phyloP scores from a whole-genome alignment of 2,329 filamentous ascomycete genomes.

The Fragosphaeria purpurea region DNA sequence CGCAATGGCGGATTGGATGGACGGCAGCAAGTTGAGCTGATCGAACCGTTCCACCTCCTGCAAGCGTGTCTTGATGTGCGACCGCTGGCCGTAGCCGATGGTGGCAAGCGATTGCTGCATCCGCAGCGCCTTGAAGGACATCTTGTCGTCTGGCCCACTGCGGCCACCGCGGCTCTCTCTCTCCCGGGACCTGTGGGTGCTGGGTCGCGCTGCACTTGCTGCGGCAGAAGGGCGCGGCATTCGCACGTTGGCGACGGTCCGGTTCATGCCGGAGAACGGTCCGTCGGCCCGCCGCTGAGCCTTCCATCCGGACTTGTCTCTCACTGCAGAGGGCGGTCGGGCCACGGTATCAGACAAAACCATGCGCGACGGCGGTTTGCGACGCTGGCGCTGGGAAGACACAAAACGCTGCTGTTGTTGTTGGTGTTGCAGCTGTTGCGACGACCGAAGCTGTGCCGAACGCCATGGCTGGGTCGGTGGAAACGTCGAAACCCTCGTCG shows the following conservation, averaged over 20 bases:
- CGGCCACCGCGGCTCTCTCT: slow-evolving; percentile 2
- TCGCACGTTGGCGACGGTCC: slow-evolving; percentile 37
- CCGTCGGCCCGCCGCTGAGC: slow-evolving; percentile 31
- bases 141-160: slow-evolving; percentile 18
- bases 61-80: slow-evolving; percentile 43
- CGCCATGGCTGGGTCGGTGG: not conserved
- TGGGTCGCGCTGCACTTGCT: not conserved
- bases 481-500: not conserved
- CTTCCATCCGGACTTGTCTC: slow-evolving; percentile 14
- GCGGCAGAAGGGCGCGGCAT: slow-evolving; percentile 17
- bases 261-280: slow-evolving; percentile 48
- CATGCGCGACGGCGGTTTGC: slow-evolving; percentile 41
- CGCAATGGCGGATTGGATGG: slow-evolving; percentile 59
- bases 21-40: slow-evolving; percentile 64
- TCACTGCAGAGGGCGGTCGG: slow-evolving; percentile 21
- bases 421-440: slow-evolving; percentile 2
- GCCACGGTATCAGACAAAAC: slow-evolving; percentile 45
- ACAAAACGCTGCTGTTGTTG: slow-evolving; percentile 8
- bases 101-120: slow-evolving; percentile 78
- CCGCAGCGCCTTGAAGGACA: slow-evolving; percentile 69
- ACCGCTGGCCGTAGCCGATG: slow-evolving; percentile 62
- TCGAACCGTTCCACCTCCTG: slow-evolving; percentile 68
- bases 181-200: slow-evolving; percentile 5
- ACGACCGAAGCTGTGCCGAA: not conserved
- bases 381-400: slow-evolving; percentile 2